Conservation (phyloP, 352 stramenopile species). For the Globisporangium uncinulatum region DNA sequence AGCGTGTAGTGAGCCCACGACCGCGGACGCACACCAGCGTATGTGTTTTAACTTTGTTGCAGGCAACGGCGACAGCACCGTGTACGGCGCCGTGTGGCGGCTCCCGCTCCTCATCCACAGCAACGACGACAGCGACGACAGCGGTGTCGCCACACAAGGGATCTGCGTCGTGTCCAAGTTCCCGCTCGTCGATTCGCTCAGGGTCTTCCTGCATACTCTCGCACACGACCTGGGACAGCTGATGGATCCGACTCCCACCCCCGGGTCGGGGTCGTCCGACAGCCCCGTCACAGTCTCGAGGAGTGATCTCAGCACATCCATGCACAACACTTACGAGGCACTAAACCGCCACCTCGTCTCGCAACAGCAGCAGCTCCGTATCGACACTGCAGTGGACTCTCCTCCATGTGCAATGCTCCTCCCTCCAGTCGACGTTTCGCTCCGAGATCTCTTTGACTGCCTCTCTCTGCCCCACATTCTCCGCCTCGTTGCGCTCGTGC, state of each 20-base stretch:
- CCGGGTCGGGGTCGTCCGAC: too few species aligned
- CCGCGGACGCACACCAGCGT: conserved; percentile 7
- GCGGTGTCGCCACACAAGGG: conserved; percentile 14
- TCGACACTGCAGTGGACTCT: background rate
- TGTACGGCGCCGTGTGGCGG: conserved; percentile 45
- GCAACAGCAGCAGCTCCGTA: background rate
- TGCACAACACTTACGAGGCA: background rate
- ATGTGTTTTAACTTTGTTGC: conserved; percentile 56
- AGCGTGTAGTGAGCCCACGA: conserved; percentile 9
- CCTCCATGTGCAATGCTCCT: background rate
- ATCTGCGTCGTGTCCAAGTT: conserved; percentile 54
- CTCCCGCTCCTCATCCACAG: too few species aligned
- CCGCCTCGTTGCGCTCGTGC: conserved; percentile 48
- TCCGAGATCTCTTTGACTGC: conserved; percentile 51
- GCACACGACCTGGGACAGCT: conserved; percentile 4
- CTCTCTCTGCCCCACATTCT: conserved; percentile 55
- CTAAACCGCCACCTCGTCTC: background rate
- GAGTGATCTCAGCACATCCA: background rate
- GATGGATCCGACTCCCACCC: too few species aligned
- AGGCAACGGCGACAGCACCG: conserved; percentile 22
- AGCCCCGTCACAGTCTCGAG: too few species aligned
- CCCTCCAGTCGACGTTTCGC: conserved; percentile 25
- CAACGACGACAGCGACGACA: background rate
- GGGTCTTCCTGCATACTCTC: conserved; percentile 27
- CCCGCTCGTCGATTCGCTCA: conserved; percentile 42